Evolutionary conservation across 2,329 filamentous ascomycete genomes (phyloP), one percentile per base, ranked within the genome.

Genomic region (Ceratocystis lukuohia): DNA sequence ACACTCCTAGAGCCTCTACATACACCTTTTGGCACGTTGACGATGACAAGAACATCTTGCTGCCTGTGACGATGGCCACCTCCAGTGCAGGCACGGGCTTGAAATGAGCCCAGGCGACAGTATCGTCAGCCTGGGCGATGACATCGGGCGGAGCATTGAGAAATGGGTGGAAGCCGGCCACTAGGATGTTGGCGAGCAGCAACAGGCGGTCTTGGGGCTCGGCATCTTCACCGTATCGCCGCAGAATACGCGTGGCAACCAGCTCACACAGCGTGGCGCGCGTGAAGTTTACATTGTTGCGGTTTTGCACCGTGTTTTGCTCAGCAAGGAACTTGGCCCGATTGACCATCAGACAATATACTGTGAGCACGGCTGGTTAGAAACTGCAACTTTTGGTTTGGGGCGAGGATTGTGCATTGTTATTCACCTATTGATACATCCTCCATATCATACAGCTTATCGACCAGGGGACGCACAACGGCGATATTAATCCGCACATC

Each of bases 321-420:
- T 94, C 88, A 66, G 87, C 82, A 28, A 92, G 78, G 71, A 94
- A 94, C 72, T 91, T 88, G 44, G 85, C 84, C 15, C 89, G 83
- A 72, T 95, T 94, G 70, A 94, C 89, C 25, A 95, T 81, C 68
- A 95, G 77, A 73, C 89, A 93, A 74, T 93, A 94, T 10, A 94
- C 88, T 59, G 30, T 41, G n/a, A 17, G 20, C 61, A 44, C 7
- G 20, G 12, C n/a, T 22, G 28, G 50, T 65, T 57, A 45, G n/a
- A 6, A 65, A 20, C 37, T 12, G 37, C 10, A 10, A 15, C 37
- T 41, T 41, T 41, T 12, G 37, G 10, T 12, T 41, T 41, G 37
- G 37, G 3, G 10, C 37, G 37, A 5, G 37, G 3, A 41, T 12
- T 41, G 37, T 41, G 37, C 37, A 41, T 41, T 41, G 10, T 41